Conservation (phyloP, 306 rosid genomes). For the Echinosophora koreensis region DNA sequence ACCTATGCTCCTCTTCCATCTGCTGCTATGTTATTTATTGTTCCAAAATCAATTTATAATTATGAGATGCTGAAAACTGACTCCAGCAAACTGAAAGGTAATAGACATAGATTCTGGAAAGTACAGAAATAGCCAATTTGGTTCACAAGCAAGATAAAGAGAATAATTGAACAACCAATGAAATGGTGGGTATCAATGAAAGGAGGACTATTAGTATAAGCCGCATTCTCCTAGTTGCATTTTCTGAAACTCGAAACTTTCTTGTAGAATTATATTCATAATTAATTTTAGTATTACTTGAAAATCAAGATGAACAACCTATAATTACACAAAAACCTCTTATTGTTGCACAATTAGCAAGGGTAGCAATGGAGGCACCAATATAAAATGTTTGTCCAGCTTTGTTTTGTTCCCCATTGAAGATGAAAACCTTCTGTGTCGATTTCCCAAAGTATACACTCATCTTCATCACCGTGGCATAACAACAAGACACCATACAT, state of each 20-base stretch:
- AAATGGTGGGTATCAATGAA: not conserved
- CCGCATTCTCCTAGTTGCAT: not conserved
- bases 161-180: not conserved
- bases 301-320: not conserved
- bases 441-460: not conserved
- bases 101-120: not conserved
- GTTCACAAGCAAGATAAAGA: not conserved
- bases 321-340: slow-evolving; percentile 20
- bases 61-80: not conserved
- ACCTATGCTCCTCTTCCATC: not conserved
- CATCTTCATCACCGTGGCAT: slow-evolving; percentile 1
- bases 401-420: not conserved
- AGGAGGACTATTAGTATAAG: not conserved
- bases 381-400: not conserved
- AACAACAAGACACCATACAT: slow-evolving; percentile 6
- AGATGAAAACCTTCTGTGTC: not conserved
- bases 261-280: not conserved
- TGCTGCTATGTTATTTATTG: slow-evolving; percentile 1
- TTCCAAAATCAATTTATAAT: slow-evolving; percentile 13
- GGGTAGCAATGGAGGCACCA: slow-evolving; percentile 3
- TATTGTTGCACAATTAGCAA: slow-evolving; percentile 18
- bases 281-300: slow-evolving; percentile 12
- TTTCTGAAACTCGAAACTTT: slow-evolving; percentile 6
- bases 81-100: not conserved
- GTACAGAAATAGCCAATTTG: not conserved